Conservation (phyloP, 495 filamentous ascomycete genomes). For the Aspergillus ostianus region DNA sequence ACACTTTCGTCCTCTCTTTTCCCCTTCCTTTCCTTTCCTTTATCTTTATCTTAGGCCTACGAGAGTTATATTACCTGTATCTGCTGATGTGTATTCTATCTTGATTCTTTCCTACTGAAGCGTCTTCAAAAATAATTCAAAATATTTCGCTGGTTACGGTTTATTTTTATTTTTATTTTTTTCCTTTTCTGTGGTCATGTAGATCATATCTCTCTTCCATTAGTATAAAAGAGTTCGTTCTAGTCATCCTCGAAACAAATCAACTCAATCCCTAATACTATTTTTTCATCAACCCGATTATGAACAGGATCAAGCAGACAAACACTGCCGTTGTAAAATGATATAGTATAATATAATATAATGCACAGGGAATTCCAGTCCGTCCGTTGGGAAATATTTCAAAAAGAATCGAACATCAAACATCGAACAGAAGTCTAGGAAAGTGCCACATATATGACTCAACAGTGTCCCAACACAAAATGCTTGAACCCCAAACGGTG, state of each 20-base stretch:
- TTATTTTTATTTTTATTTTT: no score
- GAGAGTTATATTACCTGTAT: neutral
- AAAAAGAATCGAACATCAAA: neutral
- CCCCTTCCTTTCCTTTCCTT: no score
- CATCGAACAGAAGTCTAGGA: neutral
- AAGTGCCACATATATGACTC: neutral
- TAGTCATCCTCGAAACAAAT: no score
- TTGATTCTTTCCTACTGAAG: neutral
- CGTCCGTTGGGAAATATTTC: neutral
- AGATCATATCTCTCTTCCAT: no score
- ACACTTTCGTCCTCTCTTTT: neutral
- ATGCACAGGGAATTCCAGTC: neutral
- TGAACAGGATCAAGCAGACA: no score
- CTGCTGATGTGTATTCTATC: neutral
- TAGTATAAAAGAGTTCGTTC: no score
- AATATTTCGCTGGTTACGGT: neutral
- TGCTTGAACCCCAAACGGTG: neutral
- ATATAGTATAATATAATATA: neutral
- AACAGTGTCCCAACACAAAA: constrained; percentile 11
- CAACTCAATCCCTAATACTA: no score
- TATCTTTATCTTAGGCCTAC: neutral
- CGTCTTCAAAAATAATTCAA: neutral
- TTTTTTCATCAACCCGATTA: no score
- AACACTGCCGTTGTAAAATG: no score
- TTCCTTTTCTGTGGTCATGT: no score